Evolutionary conservation across 1,139 yeast genomes (phyloP).

Genomic region (Suhomyces maxii): DNA sequence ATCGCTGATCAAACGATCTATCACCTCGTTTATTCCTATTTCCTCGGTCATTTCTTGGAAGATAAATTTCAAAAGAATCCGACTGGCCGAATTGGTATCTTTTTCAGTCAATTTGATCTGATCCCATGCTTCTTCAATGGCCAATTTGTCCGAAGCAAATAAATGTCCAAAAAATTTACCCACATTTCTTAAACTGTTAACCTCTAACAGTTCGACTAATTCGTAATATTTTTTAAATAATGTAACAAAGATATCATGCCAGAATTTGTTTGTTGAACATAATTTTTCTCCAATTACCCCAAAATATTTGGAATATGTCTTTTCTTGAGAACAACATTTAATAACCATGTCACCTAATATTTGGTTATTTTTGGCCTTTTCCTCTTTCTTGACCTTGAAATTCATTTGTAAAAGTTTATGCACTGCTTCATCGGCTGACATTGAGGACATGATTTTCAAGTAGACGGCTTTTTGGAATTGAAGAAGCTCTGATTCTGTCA

Average conservation of each 20-base stretch:
- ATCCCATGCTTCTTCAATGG: slow-evolving; percentile 52
- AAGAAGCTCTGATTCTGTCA: slow-evolving; percentile 65
- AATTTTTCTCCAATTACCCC: slow-evolving; percentile 78
- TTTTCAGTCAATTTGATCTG: slow-evolving; percentile 63
- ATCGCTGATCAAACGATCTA: slow-evolving; percentile 50
- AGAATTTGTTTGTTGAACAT: slow-evolving; percentile 46
- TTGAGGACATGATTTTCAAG: slow-evolving; percentile 84
- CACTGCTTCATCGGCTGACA: slow-evolving; percentile 91
- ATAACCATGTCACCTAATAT: slow-evolving; percentile 73
- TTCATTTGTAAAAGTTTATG: slow-evolving; percentile 69
- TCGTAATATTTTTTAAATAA: slow-evolving; percentile 60
- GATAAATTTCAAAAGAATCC: slow-evolving; percentile 79
- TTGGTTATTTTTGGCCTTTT: slow-evolving; percentile 25
- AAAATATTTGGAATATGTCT: slow-evolving; percentile 81
- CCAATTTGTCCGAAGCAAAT: slow-evolving; percentile 67
- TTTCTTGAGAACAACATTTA: slow-evolving; percentile 84
- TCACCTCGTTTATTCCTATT: slow-evolving; percentile 57
- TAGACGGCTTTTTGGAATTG: slow-evolving; percentile 75
- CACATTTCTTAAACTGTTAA: slow-evolving; percentile 72
- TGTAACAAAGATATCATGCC: slow-evolving; percentile 56
- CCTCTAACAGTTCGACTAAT: slow-evolving; percentile 65
- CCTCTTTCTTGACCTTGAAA: slow-evolving; percentile 38
- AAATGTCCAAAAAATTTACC: slow-evolving; percentile 89
- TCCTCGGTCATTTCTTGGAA: slow-evolving; percentile 83
- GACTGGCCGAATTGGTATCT: slow-evolving; percentile 73